A percentile compares a stretch with the other conserved stretches of the same genome.
phyloP scores from a whole-genome alignment of 768 basidiomycete genomes.

The Suillus fuscotomentosus region DNA sequence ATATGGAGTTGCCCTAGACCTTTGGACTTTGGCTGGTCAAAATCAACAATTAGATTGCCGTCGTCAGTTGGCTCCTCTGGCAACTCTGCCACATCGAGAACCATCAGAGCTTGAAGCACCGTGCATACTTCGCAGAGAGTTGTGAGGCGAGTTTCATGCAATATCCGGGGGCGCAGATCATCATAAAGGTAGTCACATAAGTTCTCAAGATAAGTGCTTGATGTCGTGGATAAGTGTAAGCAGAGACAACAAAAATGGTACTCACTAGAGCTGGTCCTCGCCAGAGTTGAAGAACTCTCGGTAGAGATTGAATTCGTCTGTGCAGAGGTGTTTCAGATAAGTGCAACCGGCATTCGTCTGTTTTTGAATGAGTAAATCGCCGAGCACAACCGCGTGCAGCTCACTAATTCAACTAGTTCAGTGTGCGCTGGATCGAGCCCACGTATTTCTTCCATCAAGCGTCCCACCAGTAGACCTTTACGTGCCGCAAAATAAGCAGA shows the following conservation, averaged over 20 bases:
- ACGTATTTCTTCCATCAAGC: conserved; percentile 79
- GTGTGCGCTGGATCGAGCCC: conserved; percentile 75
- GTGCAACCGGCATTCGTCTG: conserved; percentile 91
- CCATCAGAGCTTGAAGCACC: conserved; percentile 94
- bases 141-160: conserved; percentile 87
- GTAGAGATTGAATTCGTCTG: conserved; percentile 86
- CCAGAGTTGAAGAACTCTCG: conserved; percentile 86
- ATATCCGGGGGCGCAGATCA: conserved; percentile 90
- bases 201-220: conserved; percentile 83
- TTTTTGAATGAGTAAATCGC: conserved; percentile 3
- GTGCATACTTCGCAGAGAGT: conserved; percentile 95
- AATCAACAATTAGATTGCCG: conserved; percentile 40
- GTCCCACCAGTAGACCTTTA: conserved; percentile 65
- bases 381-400: conserved; percentile 10
- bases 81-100: conserved; percentile 67
- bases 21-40: conserved; percentile 34
- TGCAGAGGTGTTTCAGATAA: conserved; percentile 89
- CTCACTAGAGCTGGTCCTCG: conserved; percentile 70
- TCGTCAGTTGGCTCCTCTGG: conserved; percentile 28
- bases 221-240: conserved; percentile 11
- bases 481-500: conserved; percentile 77
- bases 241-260: conserved; percentile 12
- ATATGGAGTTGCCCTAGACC: conserved; percentile 70
- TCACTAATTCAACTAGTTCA: conserved; percentile 86
- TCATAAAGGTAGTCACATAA: conserved; percentile 95